Base-by-base conservation (phyloP, 345 rosid genomes). In the Camelina laxa region DNA sequence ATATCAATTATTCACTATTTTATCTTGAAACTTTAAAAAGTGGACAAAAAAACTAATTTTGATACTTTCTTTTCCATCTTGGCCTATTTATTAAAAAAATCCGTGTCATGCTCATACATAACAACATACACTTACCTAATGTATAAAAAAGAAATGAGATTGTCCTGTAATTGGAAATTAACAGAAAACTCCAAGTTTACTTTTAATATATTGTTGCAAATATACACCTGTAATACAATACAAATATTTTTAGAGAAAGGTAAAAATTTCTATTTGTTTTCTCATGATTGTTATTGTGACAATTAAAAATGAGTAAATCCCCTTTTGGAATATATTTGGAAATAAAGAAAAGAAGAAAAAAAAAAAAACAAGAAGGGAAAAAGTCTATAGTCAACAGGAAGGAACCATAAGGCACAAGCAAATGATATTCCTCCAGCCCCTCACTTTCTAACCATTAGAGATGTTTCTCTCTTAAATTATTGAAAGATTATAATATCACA, bases 331-430 rank as follows among this genome's bases (percentile, higher is more conserved):
- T 36, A 77, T 70, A 70, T 36, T 70, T 64, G 7, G 48, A 60
- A 68, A 33, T 33, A 5, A 1, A 67, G 11, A 67, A 50, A 41
- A 36, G 41, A 75, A 54, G 5, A 31, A 31, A 60, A 41, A 67
- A 50, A 39, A 3, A 9, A 36, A 50, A 75, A 54, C 57, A 69
- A 27, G 62, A 71, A 65, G 30, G 72, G 72, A 71, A 77, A 49
- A 77, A 71, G 80, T 71, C 76, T 71, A 59, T 41, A 71, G 80
- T 77, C 72, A 77, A 77, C 67, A 41, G 17, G 76, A 77, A 77
- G 80, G 73, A 71, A 77, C 67, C 80, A 77, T 16, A 41, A 71
- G 72, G 76, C 41, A 71, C 67, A 77, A 77, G 76, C 80, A 42
- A 77, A 77, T 65, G 57, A 77, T 77, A 71, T 77, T 70, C 80